Evolutionary conservation across 2,329 filamentous ascomycete species (phyloP), one percentile per base, ranked within the genome.

Genomic region (Ophiosphaerella herpotricha): DNA sequence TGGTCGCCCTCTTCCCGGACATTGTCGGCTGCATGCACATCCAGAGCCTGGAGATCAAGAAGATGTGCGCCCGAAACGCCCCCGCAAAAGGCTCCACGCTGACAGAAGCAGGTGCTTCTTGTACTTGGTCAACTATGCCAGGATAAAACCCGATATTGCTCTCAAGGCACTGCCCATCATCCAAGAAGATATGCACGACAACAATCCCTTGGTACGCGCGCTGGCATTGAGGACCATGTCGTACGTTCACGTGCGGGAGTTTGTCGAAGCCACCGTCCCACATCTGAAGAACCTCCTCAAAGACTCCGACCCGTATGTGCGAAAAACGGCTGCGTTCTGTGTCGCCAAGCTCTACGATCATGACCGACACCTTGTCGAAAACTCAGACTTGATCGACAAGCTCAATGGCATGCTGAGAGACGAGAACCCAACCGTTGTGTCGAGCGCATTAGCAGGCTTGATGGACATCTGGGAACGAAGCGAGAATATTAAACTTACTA

Each of bases 401-500:
- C 80, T 99, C 39, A 99, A 99, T 74, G 80, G 84, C 37, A 88
- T 99, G 79, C 78, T 99, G 48, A 85, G 91, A 67, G 94, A 99
- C 63, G 93, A 97, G 72, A 99, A 99, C 67, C 93, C 94, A 0
- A 99, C 94, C 0, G 94, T 99, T 2, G 93, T 99, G 18, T 93
- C 94, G 9, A 97, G 92, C 70, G 92, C 95, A 6, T 76, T 99
- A 55, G 93, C 94, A 23, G 83, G 89, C 32, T 74, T 99, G 66
- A 94, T 96, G 85, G 94, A 99, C 74, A 97, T 99, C 42, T 99
- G 94, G 94, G 94, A 97, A 73, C 84, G 93, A 50, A 97, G 92
- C 71, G 93, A 97, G 74, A 91, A 89, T 50, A 99, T 99, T 74
- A 97, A 96, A 72, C 85, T 99, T 56, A 97, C 94, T 3, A 97